Evolutionary conservation across 192 early-diverging fungal species (phyloP).

Genomic region (Coemansia sp.): DNA sequence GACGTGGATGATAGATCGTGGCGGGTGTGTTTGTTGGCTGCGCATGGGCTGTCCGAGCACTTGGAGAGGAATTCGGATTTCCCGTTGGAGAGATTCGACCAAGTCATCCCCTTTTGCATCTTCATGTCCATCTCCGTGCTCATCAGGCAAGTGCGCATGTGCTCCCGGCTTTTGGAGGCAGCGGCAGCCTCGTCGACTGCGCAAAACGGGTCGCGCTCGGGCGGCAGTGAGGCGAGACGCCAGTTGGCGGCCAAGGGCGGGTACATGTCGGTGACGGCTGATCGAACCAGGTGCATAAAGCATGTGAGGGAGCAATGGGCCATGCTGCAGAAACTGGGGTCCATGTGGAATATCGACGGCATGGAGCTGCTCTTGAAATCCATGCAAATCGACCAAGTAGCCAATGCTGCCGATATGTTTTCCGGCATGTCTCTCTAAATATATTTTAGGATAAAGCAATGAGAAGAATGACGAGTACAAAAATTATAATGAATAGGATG

Average conservation of each 20-base stretch:
- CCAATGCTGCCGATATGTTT: conserved; percentile 46
- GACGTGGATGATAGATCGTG: conserved; percentile 42
- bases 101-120: conserved; percentile 54
- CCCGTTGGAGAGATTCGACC: conserved; percentile 51
- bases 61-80: conserved; percentile 45
- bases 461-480: conserved; percentile 61
- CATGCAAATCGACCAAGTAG: conserved; percentile 48
- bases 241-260: conserved; percentile 10
- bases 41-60: conserved; percentile 42
- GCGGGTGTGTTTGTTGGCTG: conserved; percentile 25
- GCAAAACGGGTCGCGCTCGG: neutral
- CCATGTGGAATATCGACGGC: conserved; percentile 44
- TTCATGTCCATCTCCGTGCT: conserved; percentile 52
- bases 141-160: conserved; percentile 43
- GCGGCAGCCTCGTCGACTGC: neutral
- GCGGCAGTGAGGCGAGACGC: neutral
- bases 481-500: conserved; percentile 70
- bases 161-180: conserved; percentile 20
- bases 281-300: conserved; percentile 22
- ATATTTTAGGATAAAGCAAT: conserved; percentile 47
- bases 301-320: conserved; percentile 47
- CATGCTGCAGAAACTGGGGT: conserved; percentile 30
- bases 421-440: conserved; percentile 31
- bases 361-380: conserved; percentile 43
- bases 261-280: conserved; percentile 7